Base-by-base conservation (phyloP, 1,284 basidiomycete genomes). In the Tilletia caries region DNA sequence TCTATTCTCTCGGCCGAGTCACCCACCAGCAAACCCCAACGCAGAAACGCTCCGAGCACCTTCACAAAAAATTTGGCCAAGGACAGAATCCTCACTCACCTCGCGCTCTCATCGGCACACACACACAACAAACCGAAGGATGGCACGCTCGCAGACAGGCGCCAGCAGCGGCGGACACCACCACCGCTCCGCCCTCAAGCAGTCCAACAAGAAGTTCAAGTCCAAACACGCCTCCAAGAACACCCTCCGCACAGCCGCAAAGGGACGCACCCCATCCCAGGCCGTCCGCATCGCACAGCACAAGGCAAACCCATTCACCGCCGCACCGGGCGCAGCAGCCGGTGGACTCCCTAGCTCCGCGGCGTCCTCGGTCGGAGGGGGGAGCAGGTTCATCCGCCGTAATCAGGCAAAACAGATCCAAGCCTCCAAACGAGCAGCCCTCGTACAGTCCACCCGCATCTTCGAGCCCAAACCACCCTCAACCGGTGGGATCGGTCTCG, bases 191-290 rank as follows among this genome's bases (percentile, higher is more conserved):
- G 64, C 72, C 27, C 71, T 82, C 64, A 77, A 77, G 71, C 81
- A 82, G 68, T 67, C 70, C 67, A 81, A 82, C 74, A 82, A 82
- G 70, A 50, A 71, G 34, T 82, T 82, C 79, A 81, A 81, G 73
- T 79, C 79, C 27, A 75, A 76, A 50, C 81, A 82, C 67, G 73
- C 81, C 52, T 74, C 79, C 60, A 82, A 82, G 70, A 78, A 78
- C 25, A 67, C 72, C 12, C 71, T 73, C 20, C 79, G 79, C 20
- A 74, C 76, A 37, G 73, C 73, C 0, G 70, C 76, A 15, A 82
- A 80, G 67, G 80, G 80, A 69, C 18, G 27, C 23, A 23, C 50
- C 18, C 44, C 69, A 69, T 12, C 69, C 70, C 12, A 64, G 54
- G 23, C 27, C n/a, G 65, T 18, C 27, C 52, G 62, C 60, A 12